Percentiles rank a stretch among this genome's conserved stretches.
Conservation (phyloP, 495 filamentous ascomycete genomes). For the Jackrogersella multiformis region DNA sequence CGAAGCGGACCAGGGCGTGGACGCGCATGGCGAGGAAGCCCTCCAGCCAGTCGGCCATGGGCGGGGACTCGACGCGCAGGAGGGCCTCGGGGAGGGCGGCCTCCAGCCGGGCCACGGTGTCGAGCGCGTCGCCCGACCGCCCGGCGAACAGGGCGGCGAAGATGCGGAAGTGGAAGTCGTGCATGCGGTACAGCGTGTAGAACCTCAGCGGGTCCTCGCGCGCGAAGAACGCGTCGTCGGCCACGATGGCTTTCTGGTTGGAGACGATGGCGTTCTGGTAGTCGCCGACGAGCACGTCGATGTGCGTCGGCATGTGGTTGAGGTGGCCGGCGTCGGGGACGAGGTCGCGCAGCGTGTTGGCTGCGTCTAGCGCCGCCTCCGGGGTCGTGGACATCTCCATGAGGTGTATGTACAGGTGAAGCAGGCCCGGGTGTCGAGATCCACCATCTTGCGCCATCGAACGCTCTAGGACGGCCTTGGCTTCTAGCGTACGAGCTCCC, state of each 20-base stretch:
- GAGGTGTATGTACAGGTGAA: slow-evolving; percentile 77
- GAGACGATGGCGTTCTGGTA: slow-evolving; percentile 68
- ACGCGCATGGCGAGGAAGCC: slow-evolving; percentile 68
- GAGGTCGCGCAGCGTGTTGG: slow-evolving; percentile 67
- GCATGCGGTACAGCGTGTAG: slow-evolving; percentile 72
- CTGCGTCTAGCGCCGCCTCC: slow-evolving; percentile 63
- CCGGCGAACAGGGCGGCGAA: slow-evolving; percentile 78
- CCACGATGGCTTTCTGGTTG: slow-evolving; percentile 69
- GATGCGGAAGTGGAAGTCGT: slow-evolving; percentile 73
- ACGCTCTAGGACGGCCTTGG: slow-evolving; percentile 63
- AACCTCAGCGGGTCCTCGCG: slow-evolving; percentile 65
- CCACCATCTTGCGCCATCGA: slow-evolving; percentile 56
- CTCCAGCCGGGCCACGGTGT: slow-evolving; percentile 63
- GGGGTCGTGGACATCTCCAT: slow-evolving; percentile 77
- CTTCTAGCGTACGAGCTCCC: slow-evolving; percentile 65
- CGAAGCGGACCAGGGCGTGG: slow-evolving; percentile 73
- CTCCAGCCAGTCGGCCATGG: slow-evolving; percentile 79
- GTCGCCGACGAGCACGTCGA: slow-evolving; percentile 73
- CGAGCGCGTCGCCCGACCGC: slow-evolving; percentile 63
- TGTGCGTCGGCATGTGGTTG: slow-evolving; percentile 77
- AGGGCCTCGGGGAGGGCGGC: slow-evolving; percentile 65
- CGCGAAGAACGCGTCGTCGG: slow-evolving; percentile 68
- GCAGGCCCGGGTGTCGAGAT: slow-evolving; percentile 66
- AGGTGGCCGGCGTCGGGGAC: slow-evolving; percentile 74
- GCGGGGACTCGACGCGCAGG: slow-evolving; percentile 68